Evolutionary conservation across 306 rosid genomes (phyloP).

Genomic region (Vigna unguiculata): DNA sequence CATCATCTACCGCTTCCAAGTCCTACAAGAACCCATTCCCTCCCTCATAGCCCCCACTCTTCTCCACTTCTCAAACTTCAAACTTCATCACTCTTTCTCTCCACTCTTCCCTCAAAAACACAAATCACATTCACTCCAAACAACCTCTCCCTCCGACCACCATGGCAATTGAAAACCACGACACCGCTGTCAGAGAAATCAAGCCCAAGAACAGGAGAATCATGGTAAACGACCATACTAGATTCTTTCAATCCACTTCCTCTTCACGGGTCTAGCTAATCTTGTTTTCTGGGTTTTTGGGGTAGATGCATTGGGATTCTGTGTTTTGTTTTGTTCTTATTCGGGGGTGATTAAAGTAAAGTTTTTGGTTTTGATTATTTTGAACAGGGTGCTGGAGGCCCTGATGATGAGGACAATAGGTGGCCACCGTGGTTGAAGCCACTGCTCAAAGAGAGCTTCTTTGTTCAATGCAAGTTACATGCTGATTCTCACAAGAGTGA

Average conservation of each 20-base stretch:
- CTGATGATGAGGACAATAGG: conserved; percentile 82
- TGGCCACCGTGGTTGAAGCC: conserved; percentile 99
- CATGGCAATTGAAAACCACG: conserved; percentile 94
- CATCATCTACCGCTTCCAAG: conserved; percentile 77
- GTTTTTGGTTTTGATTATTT: background rate
- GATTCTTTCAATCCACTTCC: conserved; percentile 12
- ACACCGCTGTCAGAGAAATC: conserved; percentile 81
- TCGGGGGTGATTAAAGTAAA: background rate
- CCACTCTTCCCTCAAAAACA: background rate
- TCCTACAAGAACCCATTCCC: conserved; percentile 78
- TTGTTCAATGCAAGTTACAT: conserved; percentile 91
- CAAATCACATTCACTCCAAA: conserved; percentile 2
- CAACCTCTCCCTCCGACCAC: conserved; percentile 34
- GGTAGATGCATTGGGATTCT: conserved; percentile 9
- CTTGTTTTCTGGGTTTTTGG: background rate
- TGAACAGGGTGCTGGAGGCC: conserved; percentile 90
- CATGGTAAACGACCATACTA: conserved; percentile 59
- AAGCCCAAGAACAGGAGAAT: conserved; percentile 92
- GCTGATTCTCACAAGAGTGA: conserved; percentile 96
- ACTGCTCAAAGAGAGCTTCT: conserved; percentile 78
- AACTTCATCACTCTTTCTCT: background rate
- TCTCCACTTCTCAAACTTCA: conserved; percentile 27
- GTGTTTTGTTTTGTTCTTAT: background rate
- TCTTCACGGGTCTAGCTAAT: conserved; percentile 3
- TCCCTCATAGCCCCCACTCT: conserved; percentile 60